A percentile compares a stretch with the other conserved stretches of the same genome.
phyloP scores from a whole-genome alignment of 805 yeast genomes.

The Metschnikowia santaceciliae region DNA sequence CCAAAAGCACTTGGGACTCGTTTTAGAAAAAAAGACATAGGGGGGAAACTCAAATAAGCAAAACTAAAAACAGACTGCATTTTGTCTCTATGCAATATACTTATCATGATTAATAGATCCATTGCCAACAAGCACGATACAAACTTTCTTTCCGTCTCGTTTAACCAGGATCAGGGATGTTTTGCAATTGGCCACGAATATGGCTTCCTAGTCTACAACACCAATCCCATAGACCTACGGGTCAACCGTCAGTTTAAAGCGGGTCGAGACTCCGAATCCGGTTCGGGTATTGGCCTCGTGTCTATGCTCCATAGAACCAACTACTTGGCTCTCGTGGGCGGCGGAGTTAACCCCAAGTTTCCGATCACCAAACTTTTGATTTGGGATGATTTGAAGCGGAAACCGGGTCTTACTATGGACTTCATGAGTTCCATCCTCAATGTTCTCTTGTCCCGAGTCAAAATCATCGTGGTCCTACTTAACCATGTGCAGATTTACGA shows the following conservation, averaged over 20 bases:
- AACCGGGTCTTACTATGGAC: conserved; percentile 67
- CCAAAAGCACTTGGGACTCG: neutral
- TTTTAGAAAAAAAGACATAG: neutral
- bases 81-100: neutral
- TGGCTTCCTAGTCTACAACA: conserved; percentile 82
- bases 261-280: conserved; percentile 13
- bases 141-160: conserved; percentile 54
- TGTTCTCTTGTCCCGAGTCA: conserved; percentile 68
- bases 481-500: conserved; percentile 72
- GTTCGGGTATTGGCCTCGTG: conserved; percentile 67
- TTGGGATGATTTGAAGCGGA: conserved; percentile 88
- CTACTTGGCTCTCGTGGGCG: conserved; percentile 86
- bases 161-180: conserved; percentile 89
- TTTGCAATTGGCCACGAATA: conserved; percentile 77
- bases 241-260: conserved; percentile 52
- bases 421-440: conserved; percentile 72
- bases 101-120: neutral
- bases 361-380: conserved; percentile 77
- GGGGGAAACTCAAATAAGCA: neutral
- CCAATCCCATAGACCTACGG: conserved; percentile 80
- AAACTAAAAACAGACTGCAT: no score
- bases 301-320: conserved; percentile 88
- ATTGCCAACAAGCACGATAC: neutral
- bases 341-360: conserved; percentile 75
- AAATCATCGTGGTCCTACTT: conserved; percentile 68